Base-by-base conservation (phyloP, 768 basidiomycete species). In the Termitomyces eurrhizus region DNA sequence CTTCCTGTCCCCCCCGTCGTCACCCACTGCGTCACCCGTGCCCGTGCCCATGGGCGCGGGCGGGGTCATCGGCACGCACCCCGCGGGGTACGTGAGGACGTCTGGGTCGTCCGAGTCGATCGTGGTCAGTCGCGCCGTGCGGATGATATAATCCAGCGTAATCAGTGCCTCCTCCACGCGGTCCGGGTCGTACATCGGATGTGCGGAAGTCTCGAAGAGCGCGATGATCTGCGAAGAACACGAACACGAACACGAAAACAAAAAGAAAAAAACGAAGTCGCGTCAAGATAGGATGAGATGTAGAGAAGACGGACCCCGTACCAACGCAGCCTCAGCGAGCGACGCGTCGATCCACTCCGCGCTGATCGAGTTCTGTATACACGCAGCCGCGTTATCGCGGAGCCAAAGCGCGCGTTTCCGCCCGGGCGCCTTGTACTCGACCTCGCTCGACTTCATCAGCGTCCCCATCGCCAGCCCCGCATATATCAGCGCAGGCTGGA, bases 171-270 rank as follows among this genome's bases (percentile, higher is more conserved):
- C 72, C 24, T 77, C 74, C 12, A 84, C 80, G 14, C 86, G 80
- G 24, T 82, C 79, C 4, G 81, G 76, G 24, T 79, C 80, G 68
- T 90, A 81, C 46, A 81, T 75, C 7, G 89, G 89, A 61, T 92
- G 88, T 5, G 87, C 81, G 1, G 88, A 92, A 0, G 83, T 81
- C 69, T 93, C 91, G 65, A 90, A 93, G 3, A 93, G 74, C 6
- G 90, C 87, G 9, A 92, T 78, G 52, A 93, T 83, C 90, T 61
- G 16, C 90, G 0, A 54, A 62, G 29, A 29, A 29, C 29, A 29
- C 29, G 29, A 29, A n/a, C n/a, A n/a, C n/a, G n/a, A n/a, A n/a
- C n/a, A n/a, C n/a, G n/a, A 29, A 29, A 29, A 29, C 29, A 29
- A 29, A 29, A 29, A 2, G 4, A 29, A 29, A 29, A 29, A 29